A percentile compares a stretch with the other conserved stretches of the same genome.
Evolutionary conservation across 163 green algal species (phyloP).

Genomic region (Prototheca wickerhamii): DNA sequence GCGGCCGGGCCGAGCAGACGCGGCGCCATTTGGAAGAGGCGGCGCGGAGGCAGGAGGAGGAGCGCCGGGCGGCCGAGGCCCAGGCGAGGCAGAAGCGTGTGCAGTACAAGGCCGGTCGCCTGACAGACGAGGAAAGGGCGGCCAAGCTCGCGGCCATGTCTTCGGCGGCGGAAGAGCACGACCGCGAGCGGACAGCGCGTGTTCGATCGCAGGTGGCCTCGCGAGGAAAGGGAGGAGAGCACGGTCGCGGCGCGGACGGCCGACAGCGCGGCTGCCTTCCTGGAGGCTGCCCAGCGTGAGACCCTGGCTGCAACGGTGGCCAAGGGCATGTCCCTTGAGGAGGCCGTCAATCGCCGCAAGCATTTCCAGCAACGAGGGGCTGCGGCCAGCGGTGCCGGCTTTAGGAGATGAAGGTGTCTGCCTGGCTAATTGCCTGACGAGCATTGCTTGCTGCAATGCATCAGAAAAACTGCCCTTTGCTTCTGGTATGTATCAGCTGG

Average conservation of each 20-base stretch:
- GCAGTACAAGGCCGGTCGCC: slow-evolving; percentile 41
- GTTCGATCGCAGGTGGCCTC: slow-evolving; percentile 30
- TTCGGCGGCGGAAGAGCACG: slow-evolving; percentile 57
- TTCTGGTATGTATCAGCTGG: too few relatives aligned
- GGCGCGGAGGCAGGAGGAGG: slow-evolving; percentile 32
- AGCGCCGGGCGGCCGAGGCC: slow-evolving; percentile 42
- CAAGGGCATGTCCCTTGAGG: slow-evolving; percentile 34
- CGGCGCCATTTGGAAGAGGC: slow-evolving; percentile 55
- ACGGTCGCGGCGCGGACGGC: slow-evolving; percentile 1
- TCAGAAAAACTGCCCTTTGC: neutral
- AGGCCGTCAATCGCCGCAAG: slow-evolving; percentile 51
- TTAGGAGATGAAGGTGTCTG: slow-evolving; percentile 6
- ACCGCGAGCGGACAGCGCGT: slow-evolving; percentile 38
- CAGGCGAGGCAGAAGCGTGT: slow-evolving; percentile 20
- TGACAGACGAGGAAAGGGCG: slow-evolving; percentile 51
- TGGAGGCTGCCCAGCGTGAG: slow-evolving; percentile 39
- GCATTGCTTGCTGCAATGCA: neutral
- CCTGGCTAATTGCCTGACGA: neutral
- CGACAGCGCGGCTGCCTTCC: slow-evolving; percentile 21
- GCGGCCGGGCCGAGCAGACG: slow-evolving; percentile 39
- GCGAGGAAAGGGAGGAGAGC: slow-evolving; percentile 10
- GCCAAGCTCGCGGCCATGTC: slow-evolving; percentile 66
- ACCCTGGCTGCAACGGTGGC: slow-evolving; percentile 39
- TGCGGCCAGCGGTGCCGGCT: slow-evolving; percentile 8
- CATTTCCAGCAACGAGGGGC: slow-evolving; percentile 43